Base-by-base conservation (phyloP, 371 early-diverging fungal species). In the Mortierella sp. region DNA sequence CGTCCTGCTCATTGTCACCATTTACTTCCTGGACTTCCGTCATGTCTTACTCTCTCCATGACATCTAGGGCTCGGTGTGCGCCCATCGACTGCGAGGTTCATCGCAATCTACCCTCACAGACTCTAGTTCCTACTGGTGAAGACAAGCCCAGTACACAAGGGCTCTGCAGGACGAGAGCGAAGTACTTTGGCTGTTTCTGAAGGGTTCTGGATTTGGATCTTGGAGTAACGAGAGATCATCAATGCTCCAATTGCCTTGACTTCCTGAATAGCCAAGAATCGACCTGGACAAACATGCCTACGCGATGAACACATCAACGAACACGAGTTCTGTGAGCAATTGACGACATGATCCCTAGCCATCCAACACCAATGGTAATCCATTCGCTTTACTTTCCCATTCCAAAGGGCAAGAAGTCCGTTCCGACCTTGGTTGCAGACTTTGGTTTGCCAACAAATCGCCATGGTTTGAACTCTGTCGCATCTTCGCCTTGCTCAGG, bases 371-470 rank as follows among this genome's bases (percentile, higher is more conserved):
- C 3, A 29, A 6, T n/a, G 34, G 19, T n/a, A n/a, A 17, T 28
- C 29, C 4, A 27, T 24, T 31, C 6, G 2, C 4, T 25, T 52
- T 77, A 76, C 79, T 66, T 82, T 70, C 88, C 88, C 57, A 85
- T 68, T 21, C 88, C 86, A 66, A 88, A 88, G 1, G 63, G 17
- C 2, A 86, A 19, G 55, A 71, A 81, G 31, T 84, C 82, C 0
- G 60, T 25, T 17, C 80, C 79, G 29, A 76, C 61, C 50, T 81
- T 82, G 9, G 76, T 77, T 0, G 81, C 63, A 5, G 64, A 43
- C 41, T 71, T 71, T 24, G 60, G 19, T 14, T 71, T 48, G 2
- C 71, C 79, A 13, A 87, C 80, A 54, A 74, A 83, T 40, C 85
- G 71, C 67, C 81, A 85, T 1, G 83, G 82, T 6, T 67, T 27